Evolutionary conservation across 1,284 basidiomycete genomes (phyloP).

Genomic region (Trichosporon sp.): DNA sequence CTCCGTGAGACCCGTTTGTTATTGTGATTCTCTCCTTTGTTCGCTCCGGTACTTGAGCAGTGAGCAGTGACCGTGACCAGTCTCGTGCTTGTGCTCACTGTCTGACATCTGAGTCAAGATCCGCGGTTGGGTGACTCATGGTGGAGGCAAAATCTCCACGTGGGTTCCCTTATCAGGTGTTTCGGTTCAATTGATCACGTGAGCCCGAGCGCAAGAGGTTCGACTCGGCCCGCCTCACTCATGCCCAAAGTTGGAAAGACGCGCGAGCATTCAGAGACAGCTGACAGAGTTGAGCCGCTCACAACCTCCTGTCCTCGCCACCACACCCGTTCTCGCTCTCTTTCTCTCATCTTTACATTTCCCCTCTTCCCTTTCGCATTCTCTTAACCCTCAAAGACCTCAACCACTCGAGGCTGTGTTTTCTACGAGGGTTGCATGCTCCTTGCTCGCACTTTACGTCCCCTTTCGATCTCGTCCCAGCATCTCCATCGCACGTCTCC

Average conservation of each 20-base stretch:
- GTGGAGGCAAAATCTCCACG: no score
- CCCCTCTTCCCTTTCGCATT: background rate
- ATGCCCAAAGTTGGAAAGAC: background rate
- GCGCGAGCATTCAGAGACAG: no score
- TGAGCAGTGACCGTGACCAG: no score
- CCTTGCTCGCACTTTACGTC: slow-evolving; percentile 15
- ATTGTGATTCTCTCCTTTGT: no score
- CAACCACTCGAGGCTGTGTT: background rate
- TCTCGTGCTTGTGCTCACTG: no score
- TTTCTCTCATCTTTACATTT: background rate
- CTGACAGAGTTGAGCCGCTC: background rate
- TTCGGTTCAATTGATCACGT: background rate
- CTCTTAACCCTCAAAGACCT: background rate
- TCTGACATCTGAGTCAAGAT: no score
- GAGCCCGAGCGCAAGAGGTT: no score
- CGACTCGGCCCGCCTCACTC: background rate
- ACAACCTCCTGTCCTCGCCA: background rate
- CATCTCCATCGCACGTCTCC: background rate
- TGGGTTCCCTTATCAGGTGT: background rate
- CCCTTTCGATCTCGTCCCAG: slow-evolving; percentile 6
- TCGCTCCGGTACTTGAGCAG: no score
- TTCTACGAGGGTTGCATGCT: slow-evolving; percentile 18
- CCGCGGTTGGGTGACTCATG: no score
- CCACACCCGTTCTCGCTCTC: background rate
- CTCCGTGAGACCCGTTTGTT: no score